Evolutionary conservation across 2,329 filamentous ascomycete species (phyloP).

Genomic region (Aspergillus floridensis): DNA sequence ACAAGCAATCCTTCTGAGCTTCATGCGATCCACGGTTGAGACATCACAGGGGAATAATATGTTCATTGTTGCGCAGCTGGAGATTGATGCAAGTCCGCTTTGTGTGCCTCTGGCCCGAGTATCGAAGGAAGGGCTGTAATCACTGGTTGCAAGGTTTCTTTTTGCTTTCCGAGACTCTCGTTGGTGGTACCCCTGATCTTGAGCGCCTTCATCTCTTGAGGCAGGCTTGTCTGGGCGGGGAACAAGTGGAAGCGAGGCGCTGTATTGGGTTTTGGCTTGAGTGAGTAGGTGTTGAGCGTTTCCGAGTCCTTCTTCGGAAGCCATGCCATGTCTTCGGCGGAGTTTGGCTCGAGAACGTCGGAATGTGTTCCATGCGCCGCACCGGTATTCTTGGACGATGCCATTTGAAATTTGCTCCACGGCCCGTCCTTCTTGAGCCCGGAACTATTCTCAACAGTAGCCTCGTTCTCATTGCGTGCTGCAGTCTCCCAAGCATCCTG

Average conservation of each 20-base stretch:
- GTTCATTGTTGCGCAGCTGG: background rate
- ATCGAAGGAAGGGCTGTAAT: constrained; percentile 31
- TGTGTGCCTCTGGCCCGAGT: constrained; percentile 12
- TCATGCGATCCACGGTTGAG: background rate
- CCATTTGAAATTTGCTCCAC: constrained; percentile 33
- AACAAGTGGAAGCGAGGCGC: constrained; percentile 34
- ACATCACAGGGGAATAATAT: background rate
- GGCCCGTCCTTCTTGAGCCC: constrained; percentile 25
- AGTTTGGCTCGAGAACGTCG: constrained; percentile 13
- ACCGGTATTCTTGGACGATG: constrained; percentile 16
- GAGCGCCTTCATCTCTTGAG: constrained; percentile 20
- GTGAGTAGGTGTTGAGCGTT: constrained; percentile 29
- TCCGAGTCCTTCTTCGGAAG: constrained; percentile 25
- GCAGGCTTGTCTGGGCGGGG: constrained; percentile 25
- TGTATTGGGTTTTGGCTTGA: constrained; percentile 27
- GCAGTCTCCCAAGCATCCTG: constrained; percentile 32
- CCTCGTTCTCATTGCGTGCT: constrained; percentile 20
- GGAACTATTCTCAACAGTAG: constrained; percentile 9
- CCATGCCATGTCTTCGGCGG: constrained; percentile 31
- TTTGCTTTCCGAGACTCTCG: constrained; percentile 4
- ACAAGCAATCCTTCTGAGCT: no score
- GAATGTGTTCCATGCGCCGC: constrained; percentile 8
- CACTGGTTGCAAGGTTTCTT: constrained; percentile 18
- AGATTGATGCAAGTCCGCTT: no score
- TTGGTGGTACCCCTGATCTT: background rate